Evolutionary conservation across 2,329 filamentous ascomycete species (phyloP).

Genomic region (Monilinia laxa): DNA sequence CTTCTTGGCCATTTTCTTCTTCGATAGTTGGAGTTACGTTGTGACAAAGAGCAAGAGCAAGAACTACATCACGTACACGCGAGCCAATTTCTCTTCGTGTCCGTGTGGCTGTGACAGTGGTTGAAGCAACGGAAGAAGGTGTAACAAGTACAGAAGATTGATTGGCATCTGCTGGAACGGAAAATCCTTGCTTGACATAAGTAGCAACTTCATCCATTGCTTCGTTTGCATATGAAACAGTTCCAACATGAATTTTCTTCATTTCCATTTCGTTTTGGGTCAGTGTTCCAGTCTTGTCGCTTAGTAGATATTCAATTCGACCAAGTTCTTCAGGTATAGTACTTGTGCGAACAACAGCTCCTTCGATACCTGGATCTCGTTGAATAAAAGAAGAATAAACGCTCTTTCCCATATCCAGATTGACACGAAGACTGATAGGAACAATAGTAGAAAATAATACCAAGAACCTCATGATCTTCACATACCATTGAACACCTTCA

Average conservation of each 20-base stretch:
- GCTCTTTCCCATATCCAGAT: constrained; percentile 94
- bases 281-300: constrained; percentile 96
- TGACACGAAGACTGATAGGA: constrained; percentile 92
- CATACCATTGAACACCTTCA: constrained; percentile 76
- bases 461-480: constrained; percentile 96
- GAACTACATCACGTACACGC: constrained; percentile 86
- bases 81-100: constrained; percentile 91
- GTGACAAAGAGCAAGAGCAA: constrained; percentile 90
- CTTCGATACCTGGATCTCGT: constrained; percentile 82
- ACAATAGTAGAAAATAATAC: constrained; percentile 99
- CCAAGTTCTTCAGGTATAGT: constrained; percentile 97
- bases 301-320: constrained; percentile 91
- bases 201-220: constrained; percentile 95
- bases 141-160: constrained; percentile 62
- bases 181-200: constrained; percentile 84
- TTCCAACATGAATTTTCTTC: constrained; percentile 97
- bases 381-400: constrained; percentile 97
- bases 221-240: constrained; percentile 96
- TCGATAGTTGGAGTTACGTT: constrained; percentile 94
- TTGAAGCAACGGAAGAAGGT: constrained; percentile 67
- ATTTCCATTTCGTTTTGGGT: constrained; percentile 99
- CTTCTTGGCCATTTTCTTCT: constrained; percentile 71
- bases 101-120: constrained; percentile 65
- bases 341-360: constrained; percentile 90
- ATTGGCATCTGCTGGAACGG: constrained; percentile 49